Conservation (phyloP, 83 land plant genomes). For the Isoetes engelmannii region DNA sequence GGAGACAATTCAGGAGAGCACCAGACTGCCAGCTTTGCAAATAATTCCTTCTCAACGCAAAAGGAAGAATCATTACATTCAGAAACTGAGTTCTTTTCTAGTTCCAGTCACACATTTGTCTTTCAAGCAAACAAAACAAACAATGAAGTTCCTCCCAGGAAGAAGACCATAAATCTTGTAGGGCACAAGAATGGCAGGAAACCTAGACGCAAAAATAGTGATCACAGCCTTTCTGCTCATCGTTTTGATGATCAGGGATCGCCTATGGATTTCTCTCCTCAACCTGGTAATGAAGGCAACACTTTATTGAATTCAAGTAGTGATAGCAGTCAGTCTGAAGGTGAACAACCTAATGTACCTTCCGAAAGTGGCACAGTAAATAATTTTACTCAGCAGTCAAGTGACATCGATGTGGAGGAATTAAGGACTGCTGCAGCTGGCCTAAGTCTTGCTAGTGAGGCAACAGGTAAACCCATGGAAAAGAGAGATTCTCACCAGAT, state of each 20-base stretch:
- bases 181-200: slow-evolving; percentile 28
- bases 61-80: slow-evolving; percentile 7
- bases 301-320: slow-evolving; percentile 3
- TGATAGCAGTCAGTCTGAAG: slow-evolving; percentile 4
- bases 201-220: slow-evolving; percentile 11
- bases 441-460: slow-evolving; percentile 25
- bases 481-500: too few species aligned
- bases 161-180: slow-evolving; percentile 20
- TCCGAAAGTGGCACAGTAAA: slow-evolving; percentile 4
- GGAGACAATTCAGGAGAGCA: too few species aligned
- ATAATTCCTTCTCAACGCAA: slow-evolving; percentile 5
- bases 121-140: slow-evolving; percentile 32
- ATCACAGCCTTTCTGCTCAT: slow-evolving; percentile 22
- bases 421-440: slow-evolving; percentile 23
- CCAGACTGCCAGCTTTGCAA: too few species aligned
- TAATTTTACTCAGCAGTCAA: slow-evolving; percentile 9
- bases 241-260: slow-evolving; percentile 33
- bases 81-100: slow-evolving; percentile 20
- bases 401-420: slow-evolving; percentile 32
- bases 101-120: slow-evolving; percentile 12
- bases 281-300: slow-evolving; percentile 31
- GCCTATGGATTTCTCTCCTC: slow-evolving; percentile 73
- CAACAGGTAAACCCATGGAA: slow-evolving; percentile 3
- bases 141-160: slow-evolving; percentile 10
- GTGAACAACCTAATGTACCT: slow-evolving; percentile 37